These are phyloP conservation scores for Penicillium sp. DNA, from an alignment of 2,329 filamentous ascomycete genomes.

Conservation along the genomic window DNA sequence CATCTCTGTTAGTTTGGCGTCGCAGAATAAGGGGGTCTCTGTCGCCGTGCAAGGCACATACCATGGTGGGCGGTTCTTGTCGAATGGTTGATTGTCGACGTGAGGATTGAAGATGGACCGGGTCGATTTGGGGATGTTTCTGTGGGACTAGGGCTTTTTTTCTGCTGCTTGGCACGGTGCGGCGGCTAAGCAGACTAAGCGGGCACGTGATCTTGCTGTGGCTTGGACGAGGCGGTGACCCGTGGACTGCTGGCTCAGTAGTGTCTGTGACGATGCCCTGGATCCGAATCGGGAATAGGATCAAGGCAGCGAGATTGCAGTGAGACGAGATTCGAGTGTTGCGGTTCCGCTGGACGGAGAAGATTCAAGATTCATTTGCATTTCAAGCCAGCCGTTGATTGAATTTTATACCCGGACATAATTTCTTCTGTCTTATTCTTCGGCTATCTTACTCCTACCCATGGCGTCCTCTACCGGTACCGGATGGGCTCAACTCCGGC, in stretches of 20 bases:
- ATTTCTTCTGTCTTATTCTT: slow-evolving; percentile 4
- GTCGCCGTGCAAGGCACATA: slow-evolving; percentile 33
- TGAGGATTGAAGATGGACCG: slow-evolving; percentile 49
- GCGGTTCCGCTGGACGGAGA: slow-evolving; percentile 19
- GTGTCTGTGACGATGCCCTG: not conserved
- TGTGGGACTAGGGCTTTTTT: slow-evolving; percentile 54
- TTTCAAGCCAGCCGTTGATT: not conserved
- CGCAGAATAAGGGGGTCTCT: not conserved
- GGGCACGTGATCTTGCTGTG: slow-evolving; percentile 38
- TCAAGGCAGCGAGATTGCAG: not conserved
- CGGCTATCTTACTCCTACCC: slow-evolving; percentile 1
- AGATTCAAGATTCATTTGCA: not conserved
- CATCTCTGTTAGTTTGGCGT: slow-evolving; percentile 27
- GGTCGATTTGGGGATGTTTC: slow-evolving; percentile 44
- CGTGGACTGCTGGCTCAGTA: not conserved
- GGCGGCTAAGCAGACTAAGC: slow-evolving; percentile 32
- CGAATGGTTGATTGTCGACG: slow-evolving; percentile 53
- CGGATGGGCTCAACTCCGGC: slow-evolving; percentile 92
- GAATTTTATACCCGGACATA: not conserved
- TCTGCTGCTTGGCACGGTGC: slow-evolving; percentile 35
- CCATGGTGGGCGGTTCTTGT: slow-evolving; percentile 49
- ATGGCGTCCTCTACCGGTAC: slow-evolving; percentile 64
- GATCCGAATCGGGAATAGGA: slow-evolving; percentile 7
- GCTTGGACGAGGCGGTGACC: slow-evolving; percentile 20
- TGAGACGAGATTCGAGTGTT: slow-evolving; percentile 1